Evolutionary conservation across 31 red algal genomes (phyloP), one percentile per base, ranked within the genome.

Genomic region (Porphyra umbilicalis): DNA sequence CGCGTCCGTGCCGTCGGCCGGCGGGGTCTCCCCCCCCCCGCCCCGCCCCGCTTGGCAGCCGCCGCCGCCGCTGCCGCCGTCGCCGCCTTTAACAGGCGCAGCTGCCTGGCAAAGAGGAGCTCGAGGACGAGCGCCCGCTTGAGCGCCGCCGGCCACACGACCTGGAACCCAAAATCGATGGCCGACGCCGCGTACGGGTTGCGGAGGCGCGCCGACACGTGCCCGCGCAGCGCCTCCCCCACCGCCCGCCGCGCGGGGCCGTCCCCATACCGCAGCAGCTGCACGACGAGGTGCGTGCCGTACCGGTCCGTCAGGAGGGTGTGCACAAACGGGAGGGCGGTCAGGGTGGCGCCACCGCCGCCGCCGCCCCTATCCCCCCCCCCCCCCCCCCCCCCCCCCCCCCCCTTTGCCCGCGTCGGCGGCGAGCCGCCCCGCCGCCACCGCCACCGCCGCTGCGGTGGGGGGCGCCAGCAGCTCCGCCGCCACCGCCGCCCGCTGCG

Each of bases 101-200:
- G 79, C 76, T 95, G 75, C 31, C 88, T 90, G 8, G 39, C 83
- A 77, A 88, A 91, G 35, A 91, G 79, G 32, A 95, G 13, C 83
- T 95, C 93, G 16, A 88, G 35, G 32, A 90, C 77, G 4, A 95
- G 74, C 33, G 82, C 82, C 32, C 81, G 74, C 78, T 88, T 90
- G 75, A 76, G 80, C 38, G 83, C 57, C 9, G 88, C 25, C 78
- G 81, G 84, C 13, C 87, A 76, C 16, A 85, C 83, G 33, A 88
- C 89, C 80, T 91, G 89, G 78, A 81, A 96, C 7, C 86, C 84
- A 87, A 90, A 90, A 84, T 96, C 94, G 20, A 96, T 77, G 8
- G 91, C 86, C 82, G 91, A 85, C 8, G 89, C 88, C 35, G 86
- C 87, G 78, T 89, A 85, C 16, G 67, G 71, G 67, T 88, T 88